These are phyloP conservation scores for Colletotrichum musae DNA, from an alignment of 2,329 filamentous ascomycete species.

Conservation along the genomic window DNA sequence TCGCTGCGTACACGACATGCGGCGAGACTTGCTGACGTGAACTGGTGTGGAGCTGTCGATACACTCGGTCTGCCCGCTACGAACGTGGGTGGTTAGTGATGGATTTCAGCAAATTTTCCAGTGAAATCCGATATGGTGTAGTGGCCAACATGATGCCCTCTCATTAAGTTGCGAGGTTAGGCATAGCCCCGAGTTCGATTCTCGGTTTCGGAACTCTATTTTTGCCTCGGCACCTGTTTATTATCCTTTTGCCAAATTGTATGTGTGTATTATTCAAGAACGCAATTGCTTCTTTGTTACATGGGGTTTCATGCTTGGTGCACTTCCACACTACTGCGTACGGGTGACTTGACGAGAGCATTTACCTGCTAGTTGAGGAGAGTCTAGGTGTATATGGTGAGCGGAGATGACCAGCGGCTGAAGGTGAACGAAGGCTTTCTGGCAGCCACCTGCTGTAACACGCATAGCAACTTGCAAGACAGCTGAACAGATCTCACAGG, in stretches of 20 bases:
- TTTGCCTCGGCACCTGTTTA: neutral
- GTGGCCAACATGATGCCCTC: slow-evolving; percentile 40
- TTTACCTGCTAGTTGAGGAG: too few relatives aligned
- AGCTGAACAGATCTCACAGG: slow-evolving; percentile 16
- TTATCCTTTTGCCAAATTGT: neutral
- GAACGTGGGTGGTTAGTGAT: neutral
- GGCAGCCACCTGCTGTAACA: neutral
- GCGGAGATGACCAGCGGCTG: neutral
- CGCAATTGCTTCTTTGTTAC: too few relatives aligned
- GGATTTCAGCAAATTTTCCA: rapidly evolving
- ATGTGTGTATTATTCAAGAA: too few relatives aligned
- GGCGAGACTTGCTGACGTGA: too few relatives aligned
- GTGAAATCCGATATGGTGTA: slow-evolving; percentile 35
- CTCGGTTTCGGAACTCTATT: slow-evolving; percentile 36
- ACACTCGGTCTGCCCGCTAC: too few relatives aligned
- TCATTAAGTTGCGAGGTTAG: slow-evolving; percentile 16
- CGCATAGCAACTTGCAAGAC: slow-evolving; percentile 1
- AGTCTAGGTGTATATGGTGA: too few relatives aligned
- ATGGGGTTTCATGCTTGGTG: too few relatives aligned
- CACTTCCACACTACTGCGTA: too few relatives aligned
- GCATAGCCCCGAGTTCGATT: slow-evolving; percentile 41
- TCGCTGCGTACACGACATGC: too few relatives aligned
- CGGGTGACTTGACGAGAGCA: too few relatives aligned
- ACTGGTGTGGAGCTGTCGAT: too few relatives aligned
- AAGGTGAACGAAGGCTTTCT: neutral